Evolutionary conservation across 2,329 filamentous ascomycete genomes (phyloP).

Genomic region (Aspergillus clavatus): DNA sequence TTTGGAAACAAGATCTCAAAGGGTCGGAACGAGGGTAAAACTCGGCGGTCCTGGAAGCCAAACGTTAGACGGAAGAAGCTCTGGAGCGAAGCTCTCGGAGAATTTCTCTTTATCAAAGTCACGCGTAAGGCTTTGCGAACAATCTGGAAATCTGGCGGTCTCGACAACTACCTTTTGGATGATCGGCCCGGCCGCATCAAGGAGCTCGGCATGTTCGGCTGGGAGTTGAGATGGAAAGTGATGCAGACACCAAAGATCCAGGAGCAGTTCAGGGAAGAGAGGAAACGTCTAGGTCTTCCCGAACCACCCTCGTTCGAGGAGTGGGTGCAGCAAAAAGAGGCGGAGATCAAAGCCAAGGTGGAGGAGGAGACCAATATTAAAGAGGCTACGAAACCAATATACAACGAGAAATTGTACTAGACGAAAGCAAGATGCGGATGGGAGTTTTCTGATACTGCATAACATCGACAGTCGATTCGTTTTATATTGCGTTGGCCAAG

Average conservation of each 20-base stretch:
- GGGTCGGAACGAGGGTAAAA: slow-evolving; percentile 46
- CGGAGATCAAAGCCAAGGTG: slow-evolving; percentile 36
- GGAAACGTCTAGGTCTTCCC: slow-evolving; percentile 61
- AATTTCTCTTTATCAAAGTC: slow-evolving; percentile 43
- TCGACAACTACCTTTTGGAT: slow-evolving; percentile 88
- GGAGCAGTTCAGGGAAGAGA: slow-evolving; percentile 61
- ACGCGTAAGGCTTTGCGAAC: slow-evolving; percentile 44
- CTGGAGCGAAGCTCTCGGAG: slow-evolving; percentile 40
- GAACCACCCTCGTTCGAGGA: slow-evolving; percentile 42
- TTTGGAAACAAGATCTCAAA: slow-evolving; percentile 50
- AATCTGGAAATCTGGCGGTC: slow-evolving; percentile 78
- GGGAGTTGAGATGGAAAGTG: slow-evolving; percentile 82
- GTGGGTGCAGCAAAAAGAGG: slow-evolving; percentile 42
- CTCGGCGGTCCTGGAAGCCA: slow-evolving; percentile 46
- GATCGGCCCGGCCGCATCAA: slow-evolving; percentile 71
- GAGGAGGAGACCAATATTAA: slow-evolving; percentile 32
- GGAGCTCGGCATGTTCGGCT: slow-evolving; percentile 84
- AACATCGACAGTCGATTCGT: slow-evolving; percentile 2
- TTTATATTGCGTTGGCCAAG: slow-evolving; percentile 1
- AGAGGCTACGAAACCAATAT: slow-evolving; percentile 28
- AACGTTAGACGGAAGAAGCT: slow-evolving; percentile 47
- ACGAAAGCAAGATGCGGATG: slow-evolving; percentile 6
- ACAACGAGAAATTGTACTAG: slow-evolving; percentile 27
- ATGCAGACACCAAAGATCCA: slow-evolving; percentile 72
- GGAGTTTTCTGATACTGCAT: not conserved